A percentile compares a stretch with the other conserved stretches of the same genome.
These are phyloP conservation scores for Xylariaceae sp. DNA, from an alignment of 2,329 filamentous ascomycete species.

Conservation along the genomic window DNA sequence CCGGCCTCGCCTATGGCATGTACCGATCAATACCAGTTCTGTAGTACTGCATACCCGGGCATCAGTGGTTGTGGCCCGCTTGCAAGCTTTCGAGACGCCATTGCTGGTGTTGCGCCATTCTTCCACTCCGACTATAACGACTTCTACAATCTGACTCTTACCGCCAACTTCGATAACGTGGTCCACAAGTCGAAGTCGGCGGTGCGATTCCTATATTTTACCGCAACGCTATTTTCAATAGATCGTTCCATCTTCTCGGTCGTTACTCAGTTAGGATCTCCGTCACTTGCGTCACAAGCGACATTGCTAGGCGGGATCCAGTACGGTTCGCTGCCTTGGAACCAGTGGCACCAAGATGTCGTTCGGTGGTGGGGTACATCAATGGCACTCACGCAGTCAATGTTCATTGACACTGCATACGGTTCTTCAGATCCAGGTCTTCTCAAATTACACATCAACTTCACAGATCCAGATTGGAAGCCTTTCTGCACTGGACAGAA, in stretches of 20 bases:
- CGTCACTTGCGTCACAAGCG: constrained; percentile 2
- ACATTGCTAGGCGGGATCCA: neutral
- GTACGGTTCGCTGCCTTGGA: neutral
- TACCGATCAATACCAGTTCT: constrained; percentile 14
- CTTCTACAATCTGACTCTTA: neutral
- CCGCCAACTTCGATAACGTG: neutral
- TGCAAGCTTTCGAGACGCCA: neutral
- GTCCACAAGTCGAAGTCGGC: neutral
- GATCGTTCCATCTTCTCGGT: neutral
- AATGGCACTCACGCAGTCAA: constrained; percentile 2
- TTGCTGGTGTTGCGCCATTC: neutral
- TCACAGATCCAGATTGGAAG: neutral
- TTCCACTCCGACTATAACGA: constrained; percentile 1
- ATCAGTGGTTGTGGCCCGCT: constrained; percentile 1
- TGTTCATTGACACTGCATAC: constrained; percentile 4
- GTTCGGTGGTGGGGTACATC: constrained; percentile 3
- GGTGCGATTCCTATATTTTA: neutral
- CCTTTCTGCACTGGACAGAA: constrained; percentile 15
- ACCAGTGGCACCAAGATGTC: constrained; percentile 16
- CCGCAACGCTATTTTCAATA: neutral
- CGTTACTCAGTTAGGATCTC: neutral
- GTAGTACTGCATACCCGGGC: neutral
- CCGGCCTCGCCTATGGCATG: constrained; percentile 5
- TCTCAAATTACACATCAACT: neutral
- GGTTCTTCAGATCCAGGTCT: neutral